Percentiles rank a stretch among this genome's conserved stretches.
phyloP scores from a whole-genome alignment of 495 filamentous ascomycete genomes.

The Delitschia confertaspora region DNA sequence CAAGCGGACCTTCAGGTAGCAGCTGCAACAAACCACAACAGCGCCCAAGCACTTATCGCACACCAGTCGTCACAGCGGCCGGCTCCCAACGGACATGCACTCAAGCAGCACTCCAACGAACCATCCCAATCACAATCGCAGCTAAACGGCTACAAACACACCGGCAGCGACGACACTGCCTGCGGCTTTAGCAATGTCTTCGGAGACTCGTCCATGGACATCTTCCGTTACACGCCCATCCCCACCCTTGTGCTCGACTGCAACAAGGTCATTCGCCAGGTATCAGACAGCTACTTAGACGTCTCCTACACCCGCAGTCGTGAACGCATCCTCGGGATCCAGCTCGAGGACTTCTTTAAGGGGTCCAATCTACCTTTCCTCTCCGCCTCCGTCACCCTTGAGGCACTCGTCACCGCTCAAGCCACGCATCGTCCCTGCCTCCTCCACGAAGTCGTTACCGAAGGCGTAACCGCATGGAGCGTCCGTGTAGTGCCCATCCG shows the following conservation, averaged over 20 bases:
- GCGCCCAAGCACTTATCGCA: too few species aligned
- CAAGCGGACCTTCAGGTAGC: too few species aligned
- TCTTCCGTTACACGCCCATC: conserved; percentile 14
- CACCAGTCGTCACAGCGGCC: too few species aligned
- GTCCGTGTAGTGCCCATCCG: conserved; percentile 20
- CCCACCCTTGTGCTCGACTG: conserved; percentile 12
- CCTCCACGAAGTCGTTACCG: background rate
- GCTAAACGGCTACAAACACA: too few species aligned
- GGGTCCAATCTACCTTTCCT: conserved; percentile 6
- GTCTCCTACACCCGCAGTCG: conserved; percentile 8
- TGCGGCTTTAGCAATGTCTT: too few species aligned
- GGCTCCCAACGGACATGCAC: too few species aligned
- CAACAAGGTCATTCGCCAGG: conserved; percentile 5
- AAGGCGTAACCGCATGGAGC: conserved; percentile 7
- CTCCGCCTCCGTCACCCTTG: conserved; percentile 6
- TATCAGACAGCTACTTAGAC: conserved; percentile 15
- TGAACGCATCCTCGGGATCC: conserved; percentile 8
- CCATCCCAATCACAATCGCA: too few species aligned
- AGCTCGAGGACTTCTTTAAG: conserved; percentile 12
- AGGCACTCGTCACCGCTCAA: conserved; percentile 6
- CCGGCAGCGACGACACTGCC: too few species aligned
- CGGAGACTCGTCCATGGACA: background rate
- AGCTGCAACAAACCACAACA: too few species aligned
- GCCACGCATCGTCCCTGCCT: conserved; percentile 6
- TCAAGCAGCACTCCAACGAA: too few species aligned